These are phyloP conservation scores for Penicillium polonicum DNA, from an alignment of 2,329 filamentous ascomycete genomes.

Conservation along the genomic window DNA sequence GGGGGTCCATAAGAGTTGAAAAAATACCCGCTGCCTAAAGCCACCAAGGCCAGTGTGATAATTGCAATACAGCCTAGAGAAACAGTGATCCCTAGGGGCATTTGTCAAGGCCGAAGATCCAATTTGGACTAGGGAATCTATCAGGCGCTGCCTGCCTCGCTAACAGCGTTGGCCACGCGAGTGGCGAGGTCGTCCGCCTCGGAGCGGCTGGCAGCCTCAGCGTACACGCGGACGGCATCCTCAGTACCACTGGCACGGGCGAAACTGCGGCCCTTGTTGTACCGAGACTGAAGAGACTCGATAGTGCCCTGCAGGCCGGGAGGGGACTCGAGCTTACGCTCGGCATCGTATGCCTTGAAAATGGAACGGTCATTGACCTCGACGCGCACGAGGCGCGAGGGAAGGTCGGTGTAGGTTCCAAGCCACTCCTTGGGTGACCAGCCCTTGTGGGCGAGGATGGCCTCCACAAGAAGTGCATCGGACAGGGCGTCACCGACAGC, in stretches of 20 bases:
- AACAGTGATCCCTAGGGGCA: neutral
- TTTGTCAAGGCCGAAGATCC: neutral
- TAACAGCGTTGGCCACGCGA: slow-evolving; percentile 74
- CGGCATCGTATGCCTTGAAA: slow-evolving; percentile 89
- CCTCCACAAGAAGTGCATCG: slow-evolving; percentile 93
- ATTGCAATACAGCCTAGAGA: slow-evolving; percentile 1
- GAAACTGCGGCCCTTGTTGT: slow-evolving; percentile 84
- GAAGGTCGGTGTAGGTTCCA: slow-evolving; percentile 86
- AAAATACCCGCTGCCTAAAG: neutral
- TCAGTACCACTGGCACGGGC: slow-evolving; percentile 92
- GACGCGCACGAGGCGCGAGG: slow-evolving; percentile 91
- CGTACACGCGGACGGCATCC: slow-evolving; percentile 93
- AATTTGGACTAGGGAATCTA: neutral
- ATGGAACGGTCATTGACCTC: slow-evolving; percentile 83
- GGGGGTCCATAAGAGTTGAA: neutral
- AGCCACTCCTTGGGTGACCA: slow-evolving; percentile 93
- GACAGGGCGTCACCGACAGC: slow-evolving; percentile 94
- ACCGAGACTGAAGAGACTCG: slow-evolving; percentile 83
- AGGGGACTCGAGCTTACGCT: slow-evolving; percentile 80
- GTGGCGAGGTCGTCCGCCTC: slow-evolving; percentile 89
- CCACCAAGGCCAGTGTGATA: neutral
- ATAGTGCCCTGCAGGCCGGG: slow-evolving; percentile 79
- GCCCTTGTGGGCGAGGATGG: slow-evolving; percentile 90
- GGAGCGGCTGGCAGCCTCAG: slow-evolving; percentile 82
- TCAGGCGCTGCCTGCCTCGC: slow-evolving; percentile 50